These are phyloP conservation scores for Penicillium frequentans DNA, from an alignment of 2,329 filamentous ascomycete species.

Conservation along the genomic window DNA sequence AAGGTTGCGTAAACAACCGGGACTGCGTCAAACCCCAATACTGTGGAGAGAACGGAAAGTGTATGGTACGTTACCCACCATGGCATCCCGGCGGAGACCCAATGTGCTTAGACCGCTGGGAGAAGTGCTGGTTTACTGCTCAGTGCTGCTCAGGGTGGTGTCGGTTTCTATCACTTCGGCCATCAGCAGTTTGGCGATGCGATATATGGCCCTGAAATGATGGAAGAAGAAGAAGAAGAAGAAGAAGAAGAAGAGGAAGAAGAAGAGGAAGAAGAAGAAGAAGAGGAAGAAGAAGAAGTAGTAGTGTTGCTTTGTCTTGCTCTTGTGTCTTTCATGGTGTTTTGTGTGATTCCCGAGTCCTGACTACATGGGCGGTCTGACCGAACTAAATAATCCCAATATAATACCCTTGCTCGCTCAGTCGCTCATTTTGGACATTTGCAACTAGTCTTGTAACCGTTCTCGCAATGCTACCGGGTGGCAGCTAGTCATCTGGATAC, in stretches of 20 bases:
- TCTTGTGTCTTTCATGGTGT: too few species aligned
- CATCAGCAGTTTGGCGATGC: not conserved
- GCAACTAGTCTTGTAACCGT: not conserved
- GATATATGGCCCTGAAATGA: not conserved
- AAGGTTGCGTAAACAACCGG: not conserved
- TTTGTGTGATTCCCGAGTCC: too few species aligned
- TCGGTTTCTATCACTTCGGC: not conserved
- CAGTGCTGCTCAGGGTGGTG: constrained; percentile 1
- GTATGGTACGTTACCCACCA: not conserved
- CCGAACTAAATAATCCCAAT: too few species aligned
- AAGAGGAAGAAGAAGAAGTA: too few species aligned
- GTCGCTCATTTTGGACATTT: not conserved
- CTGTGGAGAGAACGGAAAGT: not conserved
- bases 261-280: too few species aligned
- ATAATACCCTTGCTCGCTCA: too few species aligned
- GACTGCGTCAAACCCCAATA: not conserved
- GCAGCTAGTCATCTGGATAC: constrained; percentile 75
- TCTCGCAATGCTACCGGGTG: not conserved
- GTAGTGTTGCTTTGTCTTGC: too few species aligned
- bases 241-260: too few species aligned
- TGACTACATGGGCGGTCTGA: too few species aligned
- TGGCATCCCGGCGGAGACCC: not conserved
- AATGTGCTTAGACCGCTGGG: not conserved
- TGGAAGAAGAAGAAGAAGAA: too few species aligned
- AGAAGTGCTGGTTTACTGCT: not conserved